Base-by-base conservation (phyloP, 2,329 filamentous ascomycete species). In the Aureobasidium pullulans region DNA sequence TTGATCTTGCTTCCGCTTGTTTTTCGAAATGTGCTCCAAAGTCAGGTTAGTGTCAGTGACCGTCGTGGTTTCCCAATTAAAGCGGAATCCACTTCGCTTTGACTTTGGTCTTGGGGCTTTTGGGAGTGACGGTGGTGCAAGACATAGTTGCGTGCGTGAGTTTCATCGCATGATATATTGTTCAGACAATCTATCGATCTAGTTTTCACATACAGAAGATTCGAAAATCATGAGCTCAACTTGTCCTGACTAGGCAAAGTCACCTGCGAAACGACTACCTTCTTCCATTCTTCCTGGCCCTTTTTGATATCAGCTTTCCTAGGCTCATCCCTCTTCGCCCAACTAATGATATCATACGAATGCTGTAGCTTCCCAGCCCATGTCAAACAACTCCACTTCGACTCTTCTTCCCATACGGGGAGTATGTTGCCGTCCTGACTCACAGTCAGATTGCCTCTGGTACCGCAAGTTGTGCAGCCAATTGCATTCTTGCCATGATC, bases 391-490 rank as follows among this genome's bases (percentile, higher is more conserved):
- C 52, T 60, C 47, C 47, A 43, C 15, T 46, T 36, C 5, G 57
- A 62, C 2, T 62, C 57, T 6, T 60, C 49, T 13, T 62, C 58
- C 49, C 49, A 62, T 10, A 46, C 49, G 5, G 61, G 52, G 13
- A 46, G 6, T 8, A 62, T 47, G 10, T 47, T 10, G 3, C 43
- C 61, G 23, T 58, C 39, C 13, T 40, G n/a, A 6, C 36, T 19
- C 4, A 60, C 31, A 9, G 34, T 29, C 16, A 62, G 16, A 6
- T 34, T 46, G 6, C 61, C 61, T 37, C 53, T 48, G 4, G 61
- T 59, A 23, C 61, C 61, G 9, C 61, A 62, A 6, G 58, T 60
- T n/a, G 56, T 52, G 37, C 61, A 62, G 4, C 53, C 57, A 28
- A 62, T 50, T 5, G 40, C 37, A 23, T 62, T 60, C 23, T 53